phyloP scores from a whole-genome alignment of 495 filamentous ascomycete genomes.

The Emericellopsis terricola region DNA sequence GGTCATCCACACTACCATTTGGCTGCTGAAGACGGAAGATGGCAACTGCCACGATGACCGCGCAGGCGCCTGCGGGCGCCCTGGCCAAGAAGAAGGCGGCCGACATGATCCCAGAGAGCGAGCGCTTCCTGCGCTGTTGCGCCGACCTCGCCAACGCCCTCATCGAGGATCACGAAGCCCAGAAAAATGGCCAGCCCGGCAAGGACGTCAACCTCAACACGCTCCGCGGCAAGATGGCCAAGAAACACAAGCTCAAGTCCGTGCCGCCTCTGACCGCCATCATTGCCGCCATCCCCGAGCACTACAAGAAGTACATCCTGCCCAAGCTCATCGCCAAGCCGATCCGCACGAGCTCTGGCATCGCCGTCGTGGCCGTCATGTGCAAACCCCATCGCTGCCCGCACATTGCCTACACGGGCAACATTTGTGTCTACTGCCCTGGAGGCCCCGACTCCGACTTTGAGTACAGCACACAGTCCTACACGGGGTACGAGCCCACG shows the following conservation, averaged over 20 bases:
- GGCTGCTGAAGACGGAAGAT: too few relatives aligned
- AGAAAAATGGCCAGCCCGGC: slow-evolving; percentile 48
- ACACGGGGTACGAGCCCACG: slow-evolving; percentile 95
- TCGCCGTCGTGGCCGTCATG: slow-evolving; percentile 99
- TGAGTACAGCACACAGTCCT: slow-evolving; percentile 96
- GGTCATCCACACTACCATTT: too few relatives aligned
- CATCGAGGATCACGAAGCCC: slow-evolving; percentile 80
- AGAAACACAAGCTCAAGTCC: slow-evolving; percentile 70
- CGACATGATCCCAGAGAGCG: slow-evolving; percentile 75
- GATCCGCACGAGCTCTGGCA: slow-evolving; percentile 66
- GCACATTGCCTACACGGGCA: slow-evolving; percentile 93
- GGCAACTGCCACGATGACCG: slow-evolving; percentile 25
- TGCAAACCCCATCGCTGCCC: slow-evolving; percentile 97
- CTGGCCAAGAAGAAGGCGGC: slow-evolving; percentile 37
- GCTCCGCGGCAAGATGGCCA: slow-evolving; percentile 70
- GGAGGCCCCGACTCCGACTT: slow-evolving; percentile 96
- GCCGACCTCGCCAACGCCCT: slow-evolving; percentile 86
- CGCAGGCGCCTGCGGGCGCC: slow-evolving; percentile 18
- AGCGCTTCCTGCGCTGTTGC: slow-evolving; percentile 82
- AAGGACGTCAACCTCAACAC: slow-evolving; percentile 88
- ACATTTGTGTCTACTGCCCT: slow-evolving; percentile 97
- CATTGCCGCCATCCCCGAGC: slow-evolving; percentile 90
- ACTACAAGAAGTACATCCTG: slow-evolving; percentile 98
- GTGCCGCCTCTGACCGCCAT: slow-evolving; percentile 91
- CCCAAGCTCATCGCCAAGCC: slow-evolving; percentile 93